Conservation (phyloP, 805 yeast genomes). For the Wickerhamiella lipophila region DNA sequence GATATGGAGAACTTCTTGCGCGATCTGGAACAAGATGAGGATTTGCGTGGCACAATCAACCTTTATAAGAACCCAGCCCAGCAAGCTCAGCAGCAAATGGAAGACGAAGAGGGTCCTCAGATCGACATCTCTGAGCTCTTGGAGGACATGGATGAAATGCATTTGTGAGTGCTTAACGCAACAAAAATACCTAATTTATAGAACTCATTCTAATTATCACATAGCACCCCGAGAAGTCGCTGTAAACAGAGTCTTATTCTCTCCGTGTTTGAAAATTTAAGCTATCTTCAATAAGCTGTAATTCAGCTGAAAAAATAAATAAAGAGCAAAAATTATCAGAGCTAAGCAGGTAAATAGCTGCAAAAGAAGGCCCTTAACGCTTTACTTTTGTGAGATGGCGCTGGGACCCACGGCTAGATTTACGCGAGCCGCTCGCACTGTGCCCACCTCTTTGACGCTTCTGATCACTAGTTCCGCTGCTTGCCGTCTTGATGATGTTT, state of each 20-base stretch:
- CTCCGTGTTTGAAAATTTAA: too few relatives aligned
- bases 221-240: background rate
- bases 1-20: constrained; percentile 94
- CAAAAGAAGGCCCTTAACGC: background rate
- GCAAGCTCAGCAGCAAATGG: constrained; percentile 24
- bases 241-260: too few relatives aligned
- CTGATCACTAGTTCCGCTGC: background rate
- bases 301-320: background rate
- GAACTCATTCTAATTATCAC: background rate
- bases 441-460: background rate
- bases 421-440: background rate
- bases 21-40: constrained; percentile 94
- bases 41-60: constrained; percentile 81
- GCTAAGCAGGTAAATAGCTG: background rate
- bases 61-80: constrained; percentile 68
- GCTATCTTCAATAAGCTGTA: too few relatives aligned
- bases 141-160: constrained; percentile 83
- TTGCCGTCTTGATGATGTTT: constrained; percentile 4
- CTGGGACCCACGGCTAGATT: background rate
- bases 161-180: background rate
- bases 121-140: constrained; percentile 83
- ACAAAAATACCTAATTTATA: background rate
- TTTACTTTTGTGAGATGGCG: background rate
- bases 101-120: constrained; percentile 52
- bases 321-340: background rate